These are phyloP conservation scores for Pythium chondricola DNA, from an alignment of 352 stramenopile genomes.

Conservation along the genomic window DNA sequence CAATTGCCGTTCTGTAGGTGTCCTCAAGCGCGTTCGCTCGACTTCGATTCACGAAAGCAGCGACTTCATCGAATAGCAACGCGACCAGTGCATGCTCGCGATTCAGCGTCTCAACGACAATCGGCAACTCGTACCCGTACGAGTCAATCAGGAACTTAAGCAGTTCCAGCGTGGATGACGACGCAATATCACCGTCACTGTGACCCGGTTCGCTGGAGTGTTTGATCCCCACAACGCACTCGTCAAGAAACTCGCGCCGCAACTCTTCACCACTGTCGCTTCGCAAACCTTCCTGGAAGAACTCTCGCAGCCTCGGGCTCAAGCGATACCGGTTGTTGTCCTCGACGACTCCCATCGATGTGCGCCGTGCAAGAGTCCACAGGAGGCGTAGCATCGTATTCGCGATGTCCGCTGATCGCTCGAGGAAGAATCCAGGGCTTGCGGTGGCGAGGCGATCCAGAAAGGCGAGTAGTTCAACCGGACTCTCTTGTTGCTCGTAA, in stretches of 20 bases:
- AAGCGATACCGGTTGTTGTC: conserved; percentile 23
- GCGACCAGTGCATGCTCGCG: conserved; percentile 61
- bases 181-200: conserved; percentile 25
- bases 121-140: conserved; percentile 59
- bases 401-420: conserved; percentile 52
- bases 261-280: conserved; percentile 64
- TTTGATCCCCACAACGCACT: background rate
- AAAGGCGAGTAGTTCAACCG: conserved; percentile 69
- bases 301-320: conserved; percentile 62
- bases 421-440: conserved; percentile 66
- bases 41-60: conserved; percentile 62
- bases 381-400: conserved; percentile 64
- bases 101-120: conserved; percentile 69
- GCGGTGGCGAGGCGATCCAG: conserved; percentile 69
- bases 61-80: conserved; percentile 81
- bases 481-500: conserved; percentile 44
- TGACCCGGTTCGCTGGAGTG: background rate
- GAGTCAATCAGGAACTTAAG: conserved; percentile 86
- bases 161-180: conserved; percentile 72
- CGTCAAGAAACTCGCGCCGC: conserved; percentile 50
- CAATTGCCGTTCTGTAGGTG: conserved; percentile 68
- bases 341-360: conserved; percentile 77
- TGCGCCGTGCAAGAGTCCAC: too few species aligned
- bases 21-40: conserved; percentile 33
- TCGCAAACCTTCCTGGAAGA: conserved; percentile 76